Percentiles rank a stretch among this genome's conserved stretches.
Conservation (phyloP, 495 filamentous ascomycete species). For the Podospora tetraspora region DNA sequence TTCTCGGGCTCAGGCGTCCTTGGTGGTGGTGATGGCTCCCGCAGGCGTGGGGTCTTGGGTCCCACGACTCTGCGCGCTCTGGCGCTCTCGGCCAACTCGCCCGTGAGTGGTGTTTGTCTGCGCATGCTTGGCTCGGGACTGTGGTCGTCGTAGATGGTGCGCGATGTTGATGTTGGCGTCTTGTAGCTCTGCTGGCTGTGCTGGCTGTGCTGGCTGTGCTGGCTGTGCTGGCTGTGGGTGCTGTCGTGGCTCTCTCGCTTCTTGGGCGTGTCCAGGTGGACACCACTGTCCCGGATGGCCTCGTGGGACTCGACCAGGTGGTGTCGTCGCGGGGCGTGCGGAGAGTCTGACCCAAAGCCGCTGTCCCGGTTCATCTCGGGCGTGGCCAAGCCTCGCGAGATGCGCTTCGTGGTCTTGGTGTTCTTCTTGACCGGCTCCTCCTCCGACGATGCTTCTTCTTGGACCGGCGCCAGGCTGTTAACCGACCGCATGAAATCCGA, state of each 20-base stretch:
- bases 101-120: conserved; percentile 19
- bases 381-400: conserved; percentile 11
- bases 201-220: conserved; percentile 31
- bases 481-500: conserved; percentile 36
- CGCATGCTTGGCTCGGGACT: neutral
- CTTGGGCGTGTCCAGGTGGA: conserved; percentile 34
- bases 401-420: neutral
- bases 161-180: conserved; percentile 13
- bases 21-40: conserved; percentile 28
- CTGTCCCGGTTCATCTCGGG: conserved; percentile 46
- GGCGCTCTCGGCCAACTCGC: conserved; percentile 9
- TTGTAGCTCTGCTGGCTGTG: conserved; percentile 30
- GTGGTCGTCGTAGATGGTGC: neutral
- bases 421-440: conserved; percentile 23
- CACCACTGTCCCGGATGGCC: conserved; percentile 47
- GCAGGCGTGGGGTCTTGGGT: conserved; percentile 24
- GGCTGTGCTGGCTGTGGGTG: conserved; percentile 4
- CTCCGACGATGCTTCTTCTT: conserved; percentile 38
- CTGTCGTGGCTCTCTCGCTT: conserved; percentile 18
- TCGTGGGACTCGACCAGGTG: conserved; percentile 16
- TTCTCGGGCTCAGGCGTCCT: conserved; percentile 34
- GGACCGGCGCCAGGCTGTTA: conserved; percentile 38
- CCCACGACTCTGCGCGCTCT: conserved; percentile 10
- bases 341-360: conserved; percentile 40
- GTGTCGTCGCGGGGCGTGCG: conserved; percentile 31